Percentiles rank a stretch among this genome's conserved stretches.
These are phyloP conservation scores for Calendula officinalis DNA, from an alignment of 129 eudicot genomes.

Conservation along the genomic window DNA sequence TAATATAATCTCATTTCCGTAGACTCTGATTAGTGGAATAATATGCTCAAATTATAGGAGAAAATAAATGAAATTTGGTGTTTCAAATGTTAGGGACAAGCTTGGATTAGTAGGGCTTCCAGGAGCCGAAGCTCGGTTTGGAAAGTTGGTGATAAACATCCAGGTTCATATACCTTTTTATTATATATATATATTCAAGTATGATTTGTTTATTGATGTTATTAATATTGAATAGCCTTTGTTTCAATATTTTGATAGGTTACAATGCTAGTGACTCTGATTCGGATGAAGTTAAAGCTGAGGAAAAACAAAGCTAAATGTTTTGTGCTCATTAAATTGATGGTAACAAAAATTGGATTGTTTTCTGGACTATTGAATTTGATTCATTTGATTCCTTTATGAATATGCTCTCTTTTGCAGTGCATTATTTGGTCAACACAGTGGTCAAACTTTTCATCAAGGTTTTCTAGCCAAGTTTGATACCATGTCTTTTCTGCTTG, in stretches of 20 bases:
- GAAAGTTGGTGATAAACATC: slow-evolving; percentile 41
- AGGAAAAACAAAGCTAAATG: slow-evolving; percentile 25
- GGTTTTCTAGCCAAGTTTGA: slow-evolving; percentile 22
- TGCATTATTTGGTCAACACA: slow-evolving; percentile 24
- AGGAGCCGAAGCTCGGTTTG: slow-evolving; percentile 39
- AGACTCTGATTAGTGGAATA: too few species aligned
- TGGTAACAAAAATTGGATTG: slow-evolving; percentile 14
- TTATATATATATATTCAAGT: background rate
- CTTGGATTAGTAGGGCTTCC: slow-evolving; percentile 59
- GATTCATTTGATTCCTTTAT: background rate
- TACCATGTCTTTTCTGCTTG: slow-evolving; percentile 16
- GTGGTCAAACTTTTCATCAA: slow-evolving; percentile 20
- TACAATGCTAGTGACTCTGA: slow-evolving; percentile 44
- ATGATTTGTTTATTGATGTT: slow-evolving; percentile 15
- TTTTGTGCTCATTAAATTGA: background rate
- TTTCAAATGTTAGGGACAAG: slow-evolving; percentile 53
- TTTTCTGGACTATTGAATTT: slow-evolving; percentile 5
- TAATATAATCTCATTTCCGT: too few species aligned
- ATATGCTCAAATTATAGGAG: background rate
- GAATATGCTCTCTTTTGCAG: slow-evolving; percentile 25
- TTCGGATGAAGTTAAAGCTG: slow-evolving; percentile 34
- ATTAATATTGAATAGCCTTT: background rate
- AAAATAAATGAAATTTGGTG: slow-evolving; percentile 16
- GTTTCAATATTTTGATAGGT: slow-evolving; percentile 21
- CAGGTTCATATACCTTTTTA: slow-evolving; percentile 17